Evolutionary conservation across 495 filamentous ascomycete species (phyloP).

Genomic region (Paragyromitra xinjiangensis): DNA sequence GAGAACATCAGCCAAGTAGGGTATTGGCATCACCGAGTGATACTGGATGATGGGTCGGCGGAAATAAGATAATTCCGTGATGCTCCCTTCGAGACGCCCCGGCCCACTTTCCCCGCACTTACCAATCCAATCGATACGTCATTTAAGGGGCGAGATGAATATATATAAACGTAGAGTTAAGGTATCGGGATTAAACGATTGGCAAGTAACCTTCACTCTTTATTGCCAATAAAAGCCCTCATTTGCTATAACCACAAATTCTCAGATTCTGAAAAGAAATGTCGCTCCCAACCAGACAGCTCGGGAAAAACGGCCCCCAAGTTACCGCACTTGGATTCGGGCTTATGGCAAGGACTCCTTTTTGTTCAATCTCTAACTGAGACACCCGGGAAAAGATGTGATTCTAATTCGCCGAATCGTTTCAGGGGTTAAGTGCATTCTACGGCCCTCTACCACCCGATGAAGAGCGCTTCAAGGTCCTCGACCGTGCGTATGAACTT

Average conservation of each 20-base stretch:
- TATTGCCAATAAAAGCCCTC: too few relatives aligned
- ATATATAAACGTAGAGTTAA: not conserved
- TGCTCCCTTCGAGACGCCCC: not conserved
- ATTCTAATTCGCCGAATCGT: not conserved
- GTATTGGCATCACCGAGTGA: not conserved
- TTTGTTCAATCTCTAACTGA: not conserved
- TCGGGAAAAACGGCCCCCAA: constrained; percentile 67
- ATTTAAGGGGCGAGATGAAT: not conserved
- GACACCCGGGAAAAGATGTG: not conserved
- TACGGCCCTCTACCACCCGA: constrained; percentile 61
- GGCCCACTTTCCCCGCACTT: not conserved
- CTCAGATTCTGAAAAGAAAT: constrained; percentile 29
- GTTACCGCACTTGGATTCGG: constrained; percentile 67
- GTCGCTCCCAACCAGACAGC: constrained; percentile 60
- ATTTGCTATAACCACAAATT: too few relatives aligned
- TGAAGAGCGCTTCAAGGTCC: constrained; percentile 63
- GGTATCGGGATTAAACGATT: too few relatives aligned
- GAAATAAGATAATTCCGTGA: not conserved
- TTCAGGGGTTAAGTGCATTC: constrained; percentile 53
- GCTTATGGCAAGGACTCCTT: constrained; percentile 61
- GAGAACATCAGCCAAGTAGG: too few relatives aligned
- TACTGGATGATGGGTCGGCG: not conserved
- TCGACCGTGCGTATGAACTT: constrained; percentile 66
- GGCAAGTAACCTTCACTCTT: too few relatives aligned
- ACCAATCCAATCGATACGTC: not conserved